Evolutionary conservation across 208 protist species (phyloP).

Genomic region (Trypanosoma lewisi): DNA sequence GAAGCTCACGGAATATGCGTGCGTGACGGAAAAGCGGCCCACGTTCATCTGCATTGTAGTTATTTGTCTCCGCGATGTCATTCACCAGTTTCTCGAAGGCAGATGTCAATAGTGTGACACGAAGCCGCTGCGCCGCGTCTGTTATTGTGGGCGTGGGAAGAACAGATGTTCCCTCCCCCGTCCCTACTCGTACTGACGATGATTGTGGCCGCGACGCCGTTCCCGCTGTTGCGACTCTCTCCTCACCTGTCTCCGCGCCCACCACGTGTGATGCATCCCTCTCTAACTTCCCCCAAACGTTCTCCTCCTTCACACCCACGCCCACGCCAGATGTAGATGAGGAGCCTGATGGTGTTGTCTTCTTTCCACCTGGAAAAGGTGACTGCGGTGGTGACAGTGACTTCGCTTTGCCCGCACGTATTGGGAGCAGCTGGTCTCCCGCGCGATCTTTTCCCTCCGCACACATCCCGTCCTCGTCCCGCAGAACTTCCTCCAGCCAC

Average conservation of each 20-base stretch:
- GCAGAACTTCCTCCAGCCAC: constrained; percentile 10
- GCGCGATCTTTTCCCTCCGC: no score
- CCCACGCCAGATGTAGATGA: no score
- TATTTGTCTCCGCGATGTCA: constrained; percentile 10
- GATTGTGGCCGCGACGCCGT: not conserved
- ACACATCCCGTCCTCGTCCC: constrained; percentile 1
- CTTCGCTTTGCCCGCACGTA: not conserved
- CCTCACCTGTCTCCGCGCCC: no score
- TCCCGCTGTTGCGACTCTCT: not conserved
- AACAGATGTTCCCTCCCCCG: not conserved
- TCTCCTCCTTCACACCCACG: no score
- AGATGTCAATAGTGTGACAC: constrained; percentile 16
- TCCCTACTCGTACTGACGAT: not conserved
- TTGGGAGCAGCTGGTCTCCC: not conserved
- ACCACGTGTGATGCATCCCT: no score
- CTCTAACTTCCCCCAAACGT: no score
- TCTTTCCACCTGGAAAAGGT: not conserved
- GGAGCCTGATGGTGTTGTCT: no score
- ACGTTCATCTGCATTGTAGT: constrained; percentile 3
- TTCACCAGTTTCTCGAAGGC: constrained; percentile 21
- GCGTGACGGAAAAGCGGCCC: constrained; percentile 13
- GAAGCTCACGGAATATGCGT: constrained; percentile 21
- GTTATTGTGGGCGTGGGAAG: not conserved
- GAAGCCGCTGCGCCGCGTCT: constrained; percentile 19
- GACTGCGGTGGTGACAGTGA: not conserved